Conservation (phyloP, 164 flowering plant species). For the Vitis rotundifolia region DNA sequence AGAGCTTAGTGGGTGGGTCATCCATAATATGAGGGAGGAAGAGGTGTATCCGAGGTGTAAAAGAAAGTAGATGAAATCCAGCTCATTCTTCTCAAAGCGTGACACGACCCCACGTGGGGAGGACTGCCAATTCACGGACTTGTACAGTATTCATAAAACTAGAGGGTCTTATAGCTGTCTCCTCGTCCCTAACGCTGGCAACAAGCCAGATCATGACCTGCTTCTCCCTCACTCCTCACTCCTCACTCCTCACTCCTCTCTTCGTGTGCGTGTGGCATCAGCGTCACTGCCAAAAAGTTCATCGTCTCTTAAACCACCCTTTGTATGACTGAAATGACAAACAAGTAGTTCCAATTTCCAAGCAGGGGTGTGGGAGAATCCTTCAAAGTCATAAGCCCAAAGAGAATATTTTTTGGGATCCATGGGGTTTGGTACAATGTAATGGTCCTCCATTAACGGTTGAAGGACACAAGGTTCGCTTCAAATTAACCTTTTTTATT, state of each 20-base stretch:
- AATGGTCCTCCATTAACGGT: conserved; percentile 21
- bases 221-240: conserved; percentile 1
- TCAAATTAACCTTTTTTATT: background rate
- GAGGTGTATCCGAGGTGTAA: background rate
- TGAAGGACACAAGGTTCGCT: background rate
- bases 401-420: background rate
- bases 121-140: conserved; percentile 45
- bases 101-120: conserved; percentile 44
- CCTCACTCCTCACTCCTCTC: background rate
- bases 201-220: conserved; percentile 21
- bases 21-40: too few species aligned
- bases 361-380: conserved; percentile 8
- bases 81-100: conserved; percentile 26
- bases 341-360: background rate
- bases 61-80: conserved; percentile 25
- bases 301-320: background rate
- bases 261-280: too few species aligned
- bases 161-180: conserved; percentile 30
- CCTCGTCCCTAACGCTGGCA: conserved; percentile 43
- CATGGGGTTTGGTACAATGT: conserved; percentile 6
- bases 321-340: background rate
- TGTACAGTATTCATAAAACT: conserved; percentile 17
- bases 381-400: background rate
- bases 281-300: too few species aligned
- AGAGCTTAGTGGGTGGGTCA: background rate